Evolutionary conservation across 768 basidiomycete species (phyloP), one percentile per base, ranked within the genome.

Genomic region (Suillus ampliporus): DNA sequence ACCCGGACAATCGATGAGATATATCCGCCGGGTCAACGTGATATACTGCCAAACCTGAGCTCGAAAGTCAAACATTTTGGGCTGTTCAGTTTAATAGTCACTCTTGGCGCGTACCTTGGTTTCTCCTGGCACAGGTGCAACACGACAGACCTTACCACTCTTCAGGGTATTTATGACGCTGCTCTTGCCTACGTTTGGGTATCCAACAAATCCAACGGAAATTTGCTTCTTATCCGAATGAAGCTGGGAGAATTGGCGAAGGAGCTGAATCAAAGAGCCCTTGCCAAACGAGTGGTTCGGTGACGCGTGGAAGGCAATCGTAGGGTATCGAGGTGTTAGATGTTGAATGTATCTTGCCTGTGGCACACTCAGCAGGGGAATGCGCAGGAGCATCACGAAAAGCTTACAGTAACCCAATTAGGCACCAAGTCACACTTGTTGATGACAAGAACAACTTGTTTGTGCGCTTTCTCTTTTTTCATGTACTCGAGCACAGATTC

Each of bases 191-290:
- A 97, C 95, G 74, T 99, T 99, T 9, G 97, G 97, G 77, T 99
- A 99, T 56, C 97, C 97, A 68, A 99, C 86, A 73, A 99, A 94
- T 15, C 97, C 97, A 67, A 99, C 95, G 21, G 94, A 97, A 69
- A 99, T 99, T 75, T 99, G 97, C 79, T 97, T 99, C 82, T 97
- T 98, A 80, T 99, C 97, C 13, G 94, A 93, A 77, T 99, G 97
- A 41, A 99, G 86, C 68, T 94, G 93, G 5, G 95, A 92, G 76
- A 99, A 99, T 73, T 99, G 97, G 31, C 97, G 87, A 51, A 99
- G 85, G 50, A 99, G 86, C 77, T 97, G 95, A 69, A 99, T 99
- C 64, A 99, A 88, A 21, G 97, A 94, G 21, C 97, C 97, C 79
- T 99, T 99, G 70, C 97, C 97, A 72, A 99, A 99, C 1, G 97